phyloP scores from a whole-genome alignment of 2,329 filamentous ascomycete genomes.

The Karstenula rhodostoma region DNA sequence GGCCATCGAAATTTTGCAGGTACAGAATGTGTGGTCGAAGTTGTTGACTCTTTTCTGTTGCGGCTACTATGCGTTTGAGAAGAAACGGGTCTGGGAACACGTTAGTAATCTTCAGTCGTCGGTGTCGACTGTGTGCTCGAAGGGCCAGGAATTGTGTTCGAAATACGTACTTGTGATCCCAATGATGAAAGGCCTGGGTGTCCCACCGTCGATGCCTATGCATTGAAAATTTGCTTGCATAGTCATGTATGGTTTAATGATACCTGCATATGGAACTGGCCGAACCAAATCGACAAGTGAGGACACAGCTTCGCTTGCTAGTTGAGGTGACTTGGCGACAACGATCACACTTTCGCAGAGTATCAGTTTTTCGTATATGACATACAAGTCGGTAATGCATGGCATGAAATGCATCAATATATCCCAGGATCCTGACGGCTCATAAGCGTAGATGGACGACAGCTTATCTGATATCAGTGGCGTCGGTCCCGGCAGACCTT shows the following conservation, averaged over 20 bases:
- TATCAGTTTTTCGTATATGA: constrained; percentile 51
- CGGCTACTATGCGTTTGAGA: constrained; percentile 48
- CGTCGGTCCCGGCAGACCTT: constrained; percentile 44
- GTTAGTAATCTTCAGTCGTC: not conserved
- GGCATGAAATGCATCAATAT: constrained; percentile 51
- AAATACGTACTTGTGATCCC: constrained; percentile 46
- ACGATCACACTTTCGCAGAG: constrained; percentile 53
- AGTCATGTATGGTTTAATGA: constrained; percentile 52
- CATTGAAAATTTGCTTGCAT: constrained; percentile 54
- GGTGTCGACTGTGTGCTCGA: not conserved
- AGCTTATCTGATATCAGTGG: constrained; percentile 41
- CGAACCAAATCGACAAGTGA: constrained; percentile 50
- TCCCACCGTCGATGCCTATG: constrained; percentile 50
- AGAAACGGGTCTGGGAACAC: constrained; percentile 45
- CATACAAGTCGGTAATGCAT: constrained; percentile 51
- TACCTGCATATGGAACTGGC: constrained; percentile 52
- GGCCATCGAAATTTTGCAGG: constrained; percentile 46
- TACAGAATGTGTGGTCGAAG: constrained; percentile 49
- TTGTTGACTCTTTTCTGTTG: constrained; percentile 44
- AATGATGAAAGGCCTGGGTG: constrained; percentile 49
- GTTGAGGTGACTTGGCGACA: constrained; percentile 52
- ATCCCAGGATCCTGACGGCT: constrained; percentile 51
- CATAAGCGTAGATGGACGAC: constrained; percentile 50
- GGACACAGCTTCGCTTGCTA: constrained; percentile 51
- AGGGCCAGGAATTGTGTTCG: not conserved